A percentile compares a stretch with the other conserved stretches of the same genome.
These are phyloP conservation scores for Aspergillus asperescens DNA, from an alignment of 495 filamentous ascomycete species.

Conservation along the genomic window DNA sequence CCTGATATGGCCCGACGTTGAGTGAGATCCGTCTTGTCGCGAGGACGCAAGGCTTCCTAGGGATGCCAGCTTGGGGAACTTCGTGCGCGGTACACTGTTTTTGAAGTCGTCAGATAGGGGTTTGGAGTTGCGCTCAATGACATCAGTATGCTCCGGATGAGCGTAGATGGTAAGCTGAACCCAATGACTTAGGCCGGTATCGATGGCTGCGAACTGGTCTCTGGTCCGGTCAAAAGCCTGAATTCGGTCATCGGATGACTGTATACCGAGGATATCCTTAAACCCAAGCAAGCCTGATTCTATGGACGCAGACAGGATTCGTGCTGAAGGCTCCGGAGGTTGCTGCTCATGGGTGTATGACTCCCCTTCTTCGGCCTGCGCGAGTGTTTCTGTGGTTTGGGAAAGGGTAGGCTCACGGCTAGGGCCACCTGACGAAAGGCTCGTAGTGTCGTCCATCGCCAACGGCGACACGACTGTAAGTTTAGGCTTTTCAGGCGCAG, in stretches of 20 bases:
- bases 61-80: constrained; percentile 42
- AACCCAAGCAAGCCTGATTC: constrained; percentile 52
- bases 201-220: constrained; percentile 60
- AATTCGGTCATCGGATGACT: constrained; percentile 58
- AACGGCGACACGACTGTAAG: constrained; percentile 23
- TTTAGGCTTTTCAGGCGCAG: constrained; percentile 19
- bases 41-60: constrained; percentile 31
- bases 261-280: constrained; percentile 65
- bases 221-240: constrained; percentile 63
- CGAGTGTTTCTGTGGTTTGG: constrained; percentile 5
- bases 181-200: constrained; percentile 75
- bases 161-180: constrained; percentile 45
- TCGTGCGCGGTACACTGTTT: constrained; percentile 36
- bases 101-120: constrained; percentile 26
- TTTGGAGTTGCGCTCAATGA: constrained; percentile 34
- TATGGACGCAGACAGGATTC: constrained; percentile 15
- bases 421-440: constrained; percentile 11
- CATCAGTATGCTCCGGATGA: constrained; percentile 49
- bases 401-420: constrained; percentile 12
- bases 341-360: background rate
- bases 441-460: constrained; percentile 8
- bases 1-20: constrained; percentile 29
- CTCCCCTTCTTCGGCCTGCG: constrained; percentile 7
- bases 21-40: constrained; percentile 44
- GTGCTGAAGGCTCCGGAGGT: background rate